Conservation (phyloP, 139 green algal genomes). For the Chlorella vulgaris region DNA sequence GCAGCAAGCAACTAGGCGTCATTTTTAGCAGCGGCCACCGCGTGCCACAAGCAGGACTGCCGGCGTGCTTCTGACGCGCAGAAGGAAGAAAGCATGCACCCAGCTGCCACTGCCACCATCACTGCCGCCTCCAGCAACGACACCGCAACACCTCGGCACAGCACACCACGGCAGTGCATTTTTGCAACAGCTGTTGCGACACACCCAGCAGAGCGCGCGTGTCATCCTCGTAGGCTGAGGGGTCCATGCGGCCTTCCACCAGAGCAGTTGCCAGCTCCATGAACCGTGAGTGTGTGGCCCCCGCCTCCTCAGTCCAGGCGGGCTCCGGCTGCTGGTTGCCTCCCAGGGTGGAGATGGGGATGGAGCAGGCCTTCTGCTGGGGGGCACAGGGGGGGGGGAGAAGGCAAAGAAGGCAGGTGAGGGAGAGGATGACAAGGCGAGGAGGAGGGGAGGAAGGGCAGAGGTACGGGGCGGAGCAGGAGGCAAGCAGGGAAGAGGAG, state of each 20-base stretch:
- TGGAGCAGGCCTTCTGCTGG: constrained; percentile 32
- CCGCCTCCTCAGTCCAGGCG: constrained; percentile 17
- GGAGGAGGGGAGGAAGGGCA: not conserved
- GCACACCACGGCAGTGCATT: not conserved
- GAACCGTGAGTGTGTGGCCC: constrained; percentile 44
- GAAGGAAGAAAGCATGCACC: not conserved
- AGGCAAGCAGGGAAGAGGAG: too few relatives aligned
- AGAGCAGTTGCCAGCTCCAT: constrained; percentile 60
- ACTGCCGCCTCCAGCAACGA: too few relatives aligned
- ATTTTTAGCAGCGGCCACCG: too few relatives aligned
- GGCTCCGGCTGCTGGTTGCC: not conserved
- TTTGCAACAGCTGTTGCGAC: not conserved
- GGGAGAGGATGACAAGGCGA: not conserved
- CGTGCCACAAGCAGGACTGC: too few relatives aligned
- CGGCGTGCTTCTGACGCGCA: too few relatives aligned
- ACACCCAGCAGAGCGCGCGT: constrained; percentile 67
- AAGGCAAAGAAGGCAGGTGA: not conserved
- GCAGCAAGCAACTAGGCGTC: too few relatives aligned
- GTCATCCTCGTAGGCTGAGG: constrained; percentile 76
- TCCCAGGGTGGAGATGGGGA: constrained; percentile 13
- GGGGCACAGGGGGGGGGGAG: not conserved
- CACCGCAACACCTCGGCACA: not conserved
- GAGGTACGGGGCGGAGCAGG: too few relatives aligned
- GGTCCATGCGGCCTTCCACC: constrained; percentile 72
- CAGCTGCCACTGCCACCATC: too few relatives aligned